Base-by-base conservation (phyloP, 225 moss, liverwort and hornwort genomes). In the Polytrichum formosum region DNA sequence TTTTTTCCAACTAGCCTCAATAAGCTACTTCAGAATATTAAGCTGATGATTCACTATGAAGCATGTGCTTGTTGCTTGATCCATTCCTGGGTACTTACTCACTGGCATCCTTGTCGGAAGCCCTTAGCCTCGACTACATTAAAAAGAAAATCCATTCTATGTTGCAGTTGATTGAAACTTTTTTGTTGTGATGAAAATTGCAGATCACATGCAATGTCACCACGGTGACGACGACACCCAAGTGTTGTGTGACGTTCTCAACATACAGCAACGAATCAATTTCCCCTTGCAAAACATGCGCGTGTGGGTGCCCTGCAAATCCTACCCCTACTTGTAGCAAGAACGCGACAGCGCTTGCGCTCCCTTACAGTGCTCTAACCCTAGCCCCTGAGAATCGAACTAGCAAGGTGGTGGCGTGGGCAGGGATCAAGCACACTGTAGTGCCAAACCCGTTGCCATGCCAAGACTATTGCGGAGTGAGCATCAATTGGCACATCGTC, bases 401-500 rank as follows among this genome's bases (percentile, higher is more conserved):
- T 1, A 62, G 63, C 26, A 73, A 91, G 65, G 88, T 90, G 5
- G 55, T 75, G 6, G 84, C 93, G 0, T 85, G 91, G 79, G 91
- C 93, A 0, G 62, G 53, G 29, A 72, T 91, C 28, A 90, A 87
- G 56, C 88, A 84, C 72, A 65, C 75, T 27, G 10, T 29, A 0
- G 76, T 82, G 5, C 95, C 95, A 0, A 68, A 66, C 20, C 90
- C 93, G 0, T 74, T 88, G 5, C 95, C 95, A 0, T 96, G 95
- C 73, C 88, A 85, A 22, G 95, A 96, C 72, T 88, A 96, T 66
- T 96, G 95, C 23, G 93, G 93, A 17, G 73, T 91, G 22, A 88
- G 85, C 58, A 90, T 96, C 76, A 96, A 96, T 78, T 96, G 95
- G 95, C 95, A 96, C 75, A 63, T 96, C 6, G 86, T 93, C 72